Evolutionary conservation across 2,329 filamentous ascomycete species (phyloP).

Genomic region (Exophiala alcalophila): DNA sequence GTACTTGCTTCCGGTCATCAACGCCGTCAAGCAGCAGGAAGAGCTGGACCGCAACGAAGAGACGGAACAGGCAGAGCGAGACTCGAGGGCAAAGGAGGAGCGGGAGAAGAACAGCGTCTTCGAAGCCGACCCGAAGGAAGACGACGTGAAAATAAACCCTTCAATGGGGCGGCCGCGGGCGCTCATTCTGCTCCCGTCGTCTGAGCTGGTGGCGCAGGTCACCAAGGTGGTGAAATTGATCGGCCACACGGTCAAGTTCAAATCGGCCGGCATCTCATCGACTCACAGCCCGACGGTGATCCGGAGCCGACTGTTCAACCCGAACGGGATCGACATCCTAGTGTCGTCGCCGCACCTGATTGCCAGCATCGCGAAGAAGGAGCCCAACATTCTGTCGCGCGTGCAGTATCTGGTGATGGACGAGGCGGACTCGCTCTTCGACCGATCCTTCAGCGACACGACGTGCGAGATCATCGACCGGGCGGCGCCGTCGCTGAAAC

Average conservation of each 20-base stretch:
- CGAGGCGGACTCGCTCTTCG: conserved; percentile 93
- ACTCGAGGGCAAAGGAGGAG: conserved; percentile 47
- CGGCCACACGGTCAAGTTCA: conserved; percentile 83
- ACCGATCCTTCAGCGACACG: conserved; percentile 82
- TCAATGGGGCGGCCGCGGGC: conserved; percentile 76
- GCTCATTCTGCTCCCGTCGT: conserved; percentile 84
- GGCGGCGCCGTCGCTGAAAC: conserved; percentile 73
- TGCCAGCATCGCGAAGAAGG: conserved; percentile 78
- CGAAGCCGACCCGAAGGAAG: conserved; percentile 56
- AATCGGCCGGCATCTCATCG: conserved; percentile 76
- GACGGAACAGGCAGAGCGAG: conserved; percentile 37
- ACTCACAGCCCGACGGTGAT: conserved; percentile 74
- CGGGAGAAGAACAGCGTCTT: conserved; percentile 51
- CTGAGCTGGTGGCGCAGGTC: conserved; percentile 88
- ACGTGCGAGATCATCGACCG: conserved; percentile 82
- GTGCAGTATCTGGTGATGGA: conserved; percentile 87
- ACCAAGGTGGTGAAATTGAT: conserved; percentile 75
- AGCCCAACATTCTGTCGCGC: conserved; percentile 89
- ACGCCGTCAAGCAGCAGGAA: conserved; percentile 79
- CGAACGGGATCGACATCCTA: conserved; percentile 77
- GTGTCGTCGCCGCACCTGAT: conserved; percentile 87
- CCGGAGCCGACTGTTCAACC: conserved; percentile 76
- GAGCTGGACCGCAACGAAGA: conserved; percentile 61
- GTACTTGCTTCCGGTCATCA: conserved; percentile 79
- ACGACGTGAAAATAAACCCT: conserved; percentile 64